Conservation (phyloP, 495 filamentous ascomycete species). For the Aspergillus sparsus region DNA sequence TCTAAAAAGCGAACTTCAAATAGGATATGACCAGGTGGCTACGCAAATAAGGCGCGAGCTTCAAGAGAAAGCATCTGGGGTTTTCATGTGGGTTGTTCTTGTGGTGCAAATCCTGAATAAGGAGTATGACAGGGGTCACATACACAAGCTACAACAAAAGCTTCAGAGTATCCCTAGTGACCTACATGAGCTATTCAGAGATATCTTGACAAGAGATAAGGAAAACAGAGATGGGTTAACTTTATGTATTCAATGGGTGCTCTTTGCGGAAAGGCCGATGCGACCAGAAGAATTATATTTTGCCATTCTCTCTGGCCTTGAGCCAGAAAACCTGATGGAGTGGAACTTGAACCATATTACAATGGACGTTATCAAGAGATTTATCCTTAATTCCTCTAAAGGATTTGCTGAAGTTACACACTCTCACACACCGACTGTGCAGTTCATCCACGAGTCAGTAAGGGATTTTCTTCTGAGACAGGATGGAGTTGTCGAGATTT, state of each 20-base stretch:
- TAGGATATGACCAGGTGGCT: constrained; percentile 14
- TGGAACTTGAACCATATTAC: background rate
- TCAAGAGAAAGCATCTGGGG: constrained; percentile 37
- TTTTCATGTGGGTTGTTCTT: constrained; percentile 51
- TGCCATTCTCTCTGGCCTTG: constrained; percentile 27
- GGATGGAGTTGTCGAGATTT: constrained; percentile 36
- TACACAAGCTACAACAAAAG: constrained; percentile 21
- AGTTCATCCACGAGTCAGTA: constrained; percentile 54
- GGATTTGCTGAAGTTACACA: constrained; percentile 42
- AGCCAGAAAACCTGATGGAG: background rate
- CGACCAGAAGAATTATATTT: constrained; percentile 31
- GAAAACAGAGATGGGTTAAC: constrained; percentile 25
- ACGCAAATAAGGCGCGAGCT: constrained; percentile 26
- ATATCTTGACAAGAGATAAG: constrained; percentile 36
- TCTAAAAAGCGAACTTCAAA: constrained; percentile 25
- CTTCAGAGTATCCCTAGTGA: constrained; percentile 37
- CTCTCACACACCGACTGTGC: constrained; percentile 27
- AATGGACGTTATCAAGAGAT: constrained; percentile 25
- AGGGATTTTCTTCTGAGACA: constrained; percentile 42
- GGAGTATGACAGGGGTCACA: constrained; percentile 29
- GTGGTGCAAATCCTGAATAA: constrained; percentile 46
- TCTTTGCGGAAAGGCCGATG: constrained; percentile 36
- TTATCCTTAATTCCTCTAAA: constrained; percentile 39
- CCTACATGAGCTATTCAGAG: constrained; percentile 38
- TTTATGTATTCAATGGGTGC: constrained; percentile 39